Conservation (phyloP, 2,329 filamentous ascomycete genomes). For the Bipolaris sorokiniana region DNA sequence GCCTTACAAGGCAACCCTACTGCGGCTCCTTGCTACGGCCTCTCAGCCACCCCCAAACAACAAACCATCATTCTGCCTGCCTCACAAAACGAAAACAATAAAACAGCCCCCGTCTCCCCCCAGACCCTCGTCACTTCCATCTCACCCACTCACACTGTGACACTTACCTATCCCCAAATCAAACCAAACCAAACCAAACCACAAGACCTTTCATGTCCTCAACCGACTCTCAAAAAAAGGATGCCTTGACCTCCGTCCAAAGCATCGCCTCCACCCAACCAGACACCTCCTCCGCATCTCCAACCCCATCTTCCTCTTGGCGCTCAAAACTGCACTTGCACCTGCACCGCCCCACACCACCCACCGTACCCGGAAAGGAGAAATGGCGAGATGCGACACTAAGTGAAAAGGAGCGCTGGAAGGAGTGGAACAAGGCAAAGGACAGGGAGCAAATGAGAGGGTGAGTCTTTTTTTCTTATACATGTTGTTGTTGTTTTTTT, state of each 20-base stretch:
- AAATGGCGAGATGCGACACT: slow-evolving; percentile 31
- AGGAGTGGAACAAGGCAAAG: slow-evolving; percentile 36
- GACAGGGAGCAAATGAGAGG: slow-evolving; percentile 26
- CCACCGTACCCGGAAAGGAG: slow-evolving; percentile 23
- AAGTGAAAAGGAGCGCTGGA: slow-evolving; percentile 35
- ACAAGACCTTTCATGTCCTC: not conserved
- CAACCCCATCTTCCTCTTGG: slow-evolving; percentile 10
- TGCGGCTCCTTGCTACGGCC: not conserved
- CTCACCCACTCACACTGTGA: not conserved
- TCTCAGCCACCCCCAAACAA: not conserved
- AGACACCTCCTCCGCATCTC: not conserved
- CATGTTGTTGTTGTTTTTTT: too few relatives aligned
- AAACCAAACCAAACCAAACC: not conserved
- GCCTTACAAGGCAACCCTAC: not conserved
- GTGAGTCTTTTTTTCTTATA: not conserved
- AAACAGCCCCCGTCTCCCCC: not conserved
- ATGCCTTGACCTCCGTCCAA: not conserved
- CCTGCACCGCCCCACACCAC: not conserved
- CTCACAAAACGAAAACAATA: not conserved
- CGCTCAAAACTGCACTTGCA: slow-evolving; percentile 15
- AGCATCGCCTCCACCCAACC: not conserved
- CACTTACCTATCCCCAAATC: not conserved
- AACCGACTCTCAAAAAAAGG: not conserved
- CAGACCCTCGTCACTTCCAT: not conserved
- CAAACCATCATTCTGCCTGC: not conserved